Percentiles rank a stretch among this genome's conserved stretches.
phyloP scores from a whole-genome alignment of 306 rosid genomes.

The Cicer yamashitae region DNA sequence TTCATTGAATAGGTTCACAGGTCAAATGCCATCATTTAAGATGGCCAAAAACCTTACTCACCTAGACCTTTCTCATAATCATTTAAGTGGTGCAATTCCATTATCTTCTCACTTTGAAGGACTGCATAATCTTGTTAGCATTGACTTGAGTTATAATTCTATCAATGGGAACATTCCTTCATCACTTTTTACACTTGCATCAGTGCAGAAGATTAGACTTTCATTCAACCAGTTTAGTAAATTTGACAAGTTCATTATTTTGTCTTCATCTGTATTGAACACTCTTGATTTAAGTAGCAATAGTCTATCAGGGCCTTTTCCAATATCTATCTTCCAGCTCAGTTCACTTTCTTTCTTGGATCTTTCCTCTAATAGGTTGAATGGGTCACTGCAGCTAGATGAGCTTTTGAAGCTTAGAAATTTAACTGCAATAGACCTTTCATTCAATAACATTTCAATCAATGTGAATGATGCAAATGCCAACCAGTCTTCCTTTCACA shows the following conservation, averaged over 20 bases:
- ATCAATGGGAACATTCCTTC: slow-evolving; percentile 53
- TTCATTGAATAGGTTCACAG: slow-evolving; percentile 44
- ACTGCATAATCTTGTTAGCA: slow-evolving; percentile 25
- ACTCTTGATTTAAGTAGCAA: slow-evolving; percentile 63
- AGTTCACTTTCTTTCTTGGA: slow-evolving; percentile 41
- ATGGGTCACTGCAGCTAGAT: slow-evolving; percentile 37
- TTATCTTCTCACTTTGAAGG: slow-evolving; percentile 46
- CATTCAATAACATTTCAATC: slow-evolving; percentile 53
- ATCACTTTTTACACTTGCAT: slow-evolving; percentile 46
- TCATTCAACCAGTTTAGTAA: slow-evolving; percentile 48
- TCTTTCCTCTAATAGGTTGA: slow-evolving; percentile 67
- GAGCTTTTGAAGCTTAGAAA: slow-evolving; percentile 39
- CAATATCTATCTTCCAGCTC: slow-evolving; percentile 44
- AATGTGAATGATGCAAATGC: neutral
- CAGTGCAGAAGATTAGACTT: slow-evolving; percentile 39
- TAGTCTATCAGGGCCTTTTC: slow-evolving; percentile 58
- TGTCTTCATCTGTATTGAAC: slow-evolving; percentile 40
- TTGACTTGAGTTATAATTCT: slow-evolving; percentile 35
- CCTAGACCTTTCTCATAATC: slow-evolving; percentile 53
- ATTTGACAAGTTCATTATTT: slow-evolving; percentile 10
- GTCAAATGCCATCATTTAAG: slow-evolving; percentile 52
- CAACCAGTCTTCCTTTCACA: slow-evolving; percentile 17
- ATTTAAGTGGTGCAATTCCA: slow-evolving; percentile 45
- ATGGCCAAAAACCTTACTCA: slow-evolving; percentile 33
- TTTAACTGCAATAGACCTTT: slow-evolving; percentile 63